phyloP scores from a whole-genome alignment of 345 rosid species.

The Gossypium longicalyx region DNA sequence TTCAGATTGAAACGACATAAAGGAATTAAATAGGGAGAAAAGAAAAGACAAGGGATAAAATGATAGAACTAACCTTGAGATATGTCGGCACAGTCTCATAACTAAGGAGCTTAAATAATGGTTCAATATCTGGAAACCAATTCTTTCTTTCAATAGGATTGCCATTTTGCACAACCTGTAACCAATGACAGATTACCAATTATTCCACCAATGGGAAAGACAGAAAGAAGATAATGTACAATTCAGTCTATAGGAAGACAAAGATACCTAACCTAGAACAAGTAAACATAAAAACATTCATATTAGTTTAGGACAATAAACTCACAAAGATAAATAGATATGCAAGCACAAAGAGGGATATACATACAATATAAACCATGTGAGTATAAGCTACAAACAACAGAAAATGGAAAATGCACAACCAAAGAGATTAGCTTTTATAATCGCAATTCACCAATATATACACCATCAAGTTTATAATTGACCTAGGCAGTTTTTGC shows the following conservation, averaged over 20 bases:
- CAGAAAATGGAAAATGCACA: not conserved
- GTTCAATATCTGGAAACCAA: slow-evolving; percentile 92
- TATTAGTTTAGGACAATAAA: not conserved
- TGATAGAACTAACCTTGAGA: slow-evolving; percentile 55
- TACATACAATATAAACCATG: not conserved
- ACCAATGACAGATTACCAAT: slow-evolving; percentile 4
- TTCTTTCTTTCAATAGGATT: slow-evolving; percentile 74
- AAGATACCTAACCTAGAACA: not conserved
- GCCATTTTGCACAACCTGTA: slow-evolving; percentile 79
- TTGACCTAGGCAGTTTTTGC: not conserved
- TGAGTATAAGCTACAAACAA: not conserved
- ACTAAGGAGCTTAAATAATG: slow-evolving; percentile 93
- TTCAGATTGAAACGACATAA: slow-evolving; percentile 14
- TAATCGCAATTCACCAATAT: not conserved
- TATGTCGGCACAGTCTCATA: slow-evolving; percentile 91
- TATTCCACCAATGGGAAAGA: not conserved
- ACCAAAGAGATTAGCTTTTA: not conserved
- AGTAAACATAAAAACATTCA: not conserved
- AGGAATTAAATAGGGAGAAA: not conserved
- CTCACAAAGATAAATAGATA: not conserved
- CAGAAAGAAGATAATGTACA: not conserved
- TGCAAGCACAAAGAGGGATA: not conserved
- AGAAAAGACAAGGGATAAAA: not conserved
- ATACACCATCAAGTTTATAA: not conserved
- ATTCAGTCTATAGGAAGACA: not conserved